Base-by-base conservation (phyloP, 176 grass and related monocot genomes). In the Aegilops bicornis region DNA sequence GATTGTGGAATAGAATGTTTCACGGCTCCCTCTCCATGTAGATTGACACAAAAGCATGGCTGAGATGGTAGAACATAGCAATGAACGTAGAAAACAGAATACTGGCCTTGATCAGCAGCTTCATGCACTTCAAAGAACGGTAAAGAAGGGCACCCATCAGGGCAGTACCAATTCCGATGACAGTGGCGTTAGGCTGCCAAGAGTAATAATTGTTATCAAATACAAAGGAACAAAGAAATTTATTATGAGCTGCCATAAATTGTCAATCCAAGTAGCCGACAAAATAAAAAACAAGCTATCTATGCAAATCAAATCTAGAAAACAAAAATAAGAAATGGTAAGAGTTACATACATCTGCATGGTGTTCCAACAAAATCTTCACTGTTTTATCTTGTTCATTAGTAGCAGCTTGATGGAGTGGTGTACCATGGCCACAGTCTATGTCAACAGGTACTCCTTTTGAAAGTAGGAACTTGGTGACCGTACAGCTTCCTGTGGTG, bases 81-180 rank as follows among this genome's bases (percentile, higher is more conserved):
- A 60, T 33, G 17, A 77, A 79, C 1, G 19, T 22, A 22, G 19
- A 59, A 10, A 62, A 30, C 20, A 80, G 37, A 74, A 42, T 73
- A 74, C 82, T 73, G n/a, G 59, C 87, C 87, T 89, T 84, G 56
- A 85, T 64, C 12, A 89, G 82, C 85, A 89, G 82, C 32, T 89
- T 85, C 82, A 85, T 80, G 77, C 82, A 89, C 82, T 89, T 89
- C 77, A 89, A 42, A 20, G 82, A 89, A 59, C 59, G 68, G 61
- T 64, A 80, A 7, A 40, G 0, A 19, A 89, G 11, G 65, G 87
- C 40, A 73, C 59, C 37, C 9, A 31, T 52, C 23, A 89, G n/a
- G 27, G 87, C 31, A 42, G 68, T 66, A 4, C 76, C 52, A 2
- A 40, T 0, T 3, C 43, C 76, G 3, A 24, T 3, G 9, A 80